phyloP scores from a whole-genome alignment of 805 yeast genomes.

The Hanseniaspora mollemarum region DNA sequence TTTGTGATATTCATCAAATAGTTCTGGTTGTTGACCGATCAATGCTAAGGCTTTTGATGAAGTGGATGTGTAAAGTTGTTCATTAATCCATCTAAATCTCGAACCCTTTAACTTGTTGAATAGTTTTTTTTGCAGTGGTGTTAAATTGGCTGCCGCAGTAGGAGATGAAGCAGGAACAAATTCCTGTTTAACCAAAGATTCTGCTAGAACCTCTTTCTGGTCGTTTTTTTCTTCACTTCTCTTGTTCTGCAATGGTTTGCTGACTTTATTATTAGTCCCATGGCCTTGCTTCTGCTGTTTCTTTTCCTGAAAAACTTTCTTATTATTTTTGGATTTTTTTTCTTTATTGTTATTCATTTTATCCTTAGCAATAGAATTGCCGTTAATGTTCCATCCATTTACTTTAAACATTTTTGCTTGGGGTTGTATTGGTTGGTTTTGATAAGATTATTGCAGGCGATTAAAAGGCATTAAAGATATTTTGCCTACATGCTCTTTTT shows the following conservation, averaged over 20 bases:
- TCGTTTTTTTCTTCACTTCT: background rate
- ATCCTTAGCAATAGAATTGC: slow-evolving; percentile 12
- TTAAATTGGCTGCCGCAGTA: slow-evolving; percentile 35
- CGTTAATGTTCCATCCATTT: slow-evolving; percentile 12
- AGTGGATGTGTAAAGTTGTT: slow-evolving; percentile 79
- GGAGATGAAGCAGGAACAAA: background rate
- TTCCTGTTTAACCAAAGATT: background rate
- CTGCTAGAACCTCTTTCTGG: background rate
- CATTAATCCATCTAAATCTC: slow-evolving; percentile 95
- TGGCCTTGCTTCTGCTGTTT: background rate
- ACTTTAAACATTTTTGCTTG: slow-evolving; percentile 9
- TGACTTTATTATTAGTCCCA: background rate
- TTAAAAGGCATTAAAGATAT: too few species aligned
- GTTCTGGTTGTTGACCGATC: slow-evolving; percentile 67
- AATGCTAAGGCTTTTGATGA: slow-evolving; percentile 67
- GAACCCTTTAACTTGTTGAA: slow-evolving; percentile 89
- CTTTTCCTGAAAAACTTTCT: slow-evolving; percentile 10
- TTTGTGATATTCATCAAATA: slow-evolving; percentile 87
- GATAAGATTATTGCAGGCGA: too few species aligned
- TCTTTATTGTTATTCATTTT: slow-evolving; percentile 7
- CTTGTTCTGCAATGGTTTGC: background rate
- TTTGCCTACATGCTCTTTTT: too few species aligned
- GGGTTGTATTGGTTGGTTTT: background rate
- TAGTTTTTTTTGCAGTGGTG: slow-evolving; percentile 91
- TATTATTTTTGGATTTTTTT: slow-evolving; percentile 9